Evolutionary conservation across 441 rosid genomes (phyloP).

Genomic region (Biscutella auriculata): DNA sequence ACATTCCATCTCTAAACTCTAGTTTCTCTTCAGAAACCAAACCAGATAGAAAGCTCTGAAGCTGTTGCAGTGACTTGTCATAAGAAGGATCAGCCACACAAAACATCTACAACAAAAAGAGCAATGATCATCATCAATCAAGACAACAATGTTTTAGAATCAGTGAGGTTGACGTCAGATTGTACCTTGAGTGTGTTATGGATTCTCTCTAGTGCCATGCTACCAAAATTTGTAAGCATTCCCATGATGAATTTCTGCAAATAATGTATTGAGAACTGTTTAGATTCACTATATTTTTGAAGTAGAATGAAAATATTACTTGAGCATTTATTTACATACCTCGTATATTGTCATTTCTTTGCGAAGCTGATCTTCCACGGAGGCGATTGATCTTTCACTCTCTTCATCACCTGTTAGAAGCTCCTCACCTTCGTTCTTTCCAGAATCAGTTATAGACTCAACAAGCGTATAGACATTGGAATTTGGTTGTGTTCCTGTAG

Average conservation of each 20-base stretch:
- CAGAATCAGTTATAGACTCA: slow-evolving; percentile 50
- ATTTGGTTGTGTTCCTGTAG: slow-evolving; percentile 32
- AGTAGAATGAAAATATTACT: neutral
- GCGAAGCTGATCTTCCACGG: slow-evolving; percentile 68
- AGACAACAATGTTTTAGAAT: neutral
- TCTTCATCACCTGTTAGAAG: slow-evolving; percentile 72
- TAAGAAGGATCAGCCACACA: slow-evolving; percentile 84
- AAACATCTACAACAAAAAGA: slow-evolving; percentile 52
- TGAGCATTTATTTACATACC: slow-evolving; percentile 33
- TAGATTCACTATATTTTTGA: neutral
- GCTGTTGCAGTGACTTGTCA: slow-evolving; percentile 84
- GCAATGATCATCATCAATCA: neutral
- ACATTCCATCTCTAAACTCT: slow-evolving; percentile 72
- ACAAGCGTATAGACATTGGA: slow-evolving; percentile 46
- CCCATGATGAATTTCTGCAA: slow-evolving; percentile 83
- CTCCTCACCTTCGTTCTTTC: slow-evolving; percentile 56
- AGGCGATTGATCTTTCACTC: slow-evolving; percentile 58
- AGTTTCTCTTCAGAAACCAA: slow-evolving; percentile 81
- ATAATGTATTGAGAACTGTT: neutral
- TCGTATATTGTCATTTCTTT: slow-evolving; percentile 88
- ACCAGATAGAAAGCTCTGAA: slow-evolving; percentile 82
- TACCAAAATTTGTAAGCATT: slow-evolving; percentile 89
- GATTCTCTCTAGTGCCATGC: slow-evolving; percentile 77
- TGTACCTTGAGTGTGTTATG: slow-evolving; percentile 82
- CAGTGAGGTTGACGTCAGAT: neutral